Base-by-base conservation (phyloP, 306 rosid genomes). In the Alnus rubra region DNA sequence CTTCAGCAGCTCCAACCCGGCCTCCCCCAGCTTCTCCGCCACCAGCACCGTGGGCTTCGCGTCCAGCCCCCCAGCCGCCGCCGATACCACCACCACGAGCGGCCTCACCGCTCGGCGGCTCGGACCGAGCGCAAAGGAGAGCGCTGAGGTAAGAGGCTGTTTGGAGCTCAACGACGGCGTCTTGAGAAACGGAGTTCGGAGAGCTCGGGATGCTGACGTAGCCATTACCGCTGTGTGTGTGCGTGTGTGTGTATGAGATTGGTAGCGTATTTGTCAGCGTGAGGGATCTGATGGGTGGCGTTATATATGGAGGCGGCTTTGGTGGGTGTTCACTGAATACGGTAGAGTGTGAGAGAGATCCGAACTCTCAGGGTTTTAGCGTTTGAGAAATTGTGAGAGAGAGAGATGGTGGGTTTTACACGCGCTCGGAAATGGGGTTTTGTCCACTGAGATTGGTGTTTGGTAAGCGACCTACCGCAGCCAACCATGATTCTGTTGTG, bases 1-100 rank as follows among this genome's bases (percentile, higher is more conserved):
- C 80, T 96, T 93, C 0, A 96, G 85, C 0, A 93, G 92, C 39
- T 76, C 33, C 3, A 96, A 84, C 2, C 99, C 99, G 0, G 96
- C 96, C 28, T 86, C 97, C 0, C 98, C 99, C 11, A 96, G 96
- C 92, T 96, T 96, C 88, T 96, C 99, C 4, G 98, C 92, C 12
- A 96, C 98, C 10, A 93, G 90, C 9, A 96, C 91, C 12, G 99
- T 96, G 10, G 99, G 98, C 63, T 96, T 96, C 12, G 93, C 96
- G 71, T 89, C 93, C 31, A 92, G 74, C 2, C 80, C 30, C n/a
- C 65, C 65, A 68, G 72, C 69, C n/a, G 69, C 77, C 33, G 96
- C 91, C 1, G 92, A 79, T 15, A 90, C 92, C 1, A 89, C 39
- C 35, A 93, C 85, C 5, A 89, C 85, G 5, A 87, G 81, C 0